Conservation (phyloP, 2,329 filamentous ascomycete genomes). For the Zymoseptoria crescenta region DNA sequence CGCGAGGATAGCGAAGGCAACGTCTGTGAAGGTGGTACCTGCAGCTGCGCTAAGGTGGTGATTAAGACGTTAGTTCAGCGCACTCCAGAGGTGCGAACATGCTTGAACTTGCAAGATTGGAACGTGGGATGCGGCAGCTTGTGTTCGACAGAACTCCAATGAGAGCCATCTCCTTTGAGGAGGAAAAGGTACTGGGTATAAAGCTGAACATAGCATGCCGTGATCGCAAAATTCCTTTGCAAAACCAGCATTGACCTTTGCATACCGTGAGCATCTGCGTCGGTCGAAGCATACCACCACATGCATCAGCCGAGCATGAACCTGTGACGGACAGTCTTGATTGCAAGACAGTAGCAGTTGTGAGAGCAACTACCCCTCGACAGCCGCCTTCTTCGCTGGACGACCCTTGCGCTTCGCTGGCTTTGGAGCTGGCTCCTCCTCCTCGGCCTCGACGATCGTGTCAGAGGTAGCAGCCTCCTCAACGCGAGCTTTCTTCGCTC, state of each 20-base stretch:
- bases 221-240: neutral
- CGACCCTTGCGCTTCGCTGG: conserved; percentile 26
- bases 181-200: neutral
- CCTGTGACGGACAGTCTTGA: neutral
- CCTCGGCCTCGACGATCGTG: conserved; percentile 17
- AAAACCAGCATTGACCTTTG: neutral
- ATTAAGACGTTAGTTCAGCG: too few relatives aligned
- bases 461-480: conserved; percentile 11
- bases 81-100: too few relatives aligned
- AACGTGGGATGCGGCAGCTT: too few relatives aligned
- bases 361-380: conserved; percentile 5
- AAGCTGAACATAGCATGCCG: neutral
- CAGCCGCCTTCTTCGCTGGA: conserved; percentile 21
- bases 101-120: too few relatives aligned
- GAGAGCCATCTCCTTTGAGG: neutral
- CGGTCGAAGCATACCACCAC: neutral
- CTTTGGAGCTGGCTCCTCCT: conserved; percentile 24
- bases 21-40: too few relatives aligned
- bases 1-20: too few relatives aligned
- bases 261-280: neutral
- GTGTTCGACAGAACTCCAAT: too few relatives aligned
- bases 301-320: neutral
- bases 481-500: conserved; percentile 23
- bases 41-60: too few relatives aligned
- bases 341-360: neutral